Evolutionary conservation across 2,329 filamentous ascomycete genomes (phyloP), one percentile per base, ranked within the genome.

Genomic region (Colletotrichum chrysophilum): DNA sequence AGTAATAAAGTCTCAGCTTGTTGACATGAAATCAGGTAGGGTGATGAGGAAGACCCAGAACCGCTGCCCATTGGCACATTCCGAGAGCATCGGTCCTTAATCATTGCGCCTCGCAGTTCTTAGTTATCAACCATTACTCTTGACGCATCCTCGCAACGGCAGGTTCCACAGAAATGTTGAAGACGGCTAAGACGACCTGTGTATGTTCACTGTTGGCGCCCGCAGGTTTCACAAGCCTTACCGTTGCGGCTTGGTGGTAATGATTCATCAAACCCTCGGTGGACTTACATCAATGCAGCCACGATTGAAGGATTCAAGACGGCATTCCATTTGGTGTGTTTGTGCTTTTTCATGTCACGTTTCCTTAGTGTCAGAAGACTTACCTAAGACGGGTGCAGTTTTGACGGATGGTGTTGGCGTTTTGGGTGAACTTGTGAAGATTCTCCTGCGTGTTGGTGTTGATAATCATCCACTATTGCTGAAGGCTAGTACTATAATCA

Each of bases 381-480:
- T 9, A n/a, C n/a, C 1, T 10, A 43, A 43, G 38, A 2, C 1
- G 38, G 18, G 18, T n/a, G 38, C 16, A n/a, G 1, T 43, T 43
- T n/a, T 43, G 16, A n/a, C 38, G 3, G 18, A 43, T 43, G n/a
- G 1, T n/a, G 38, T 4, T 1, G 18, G 38, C 0, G 10, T 2
- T 0, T n/a, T n/a, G 8, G 3, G 9, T 43, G 38, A n/a, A n/a
- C 18, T 43, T 4, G 38, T 2, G 18, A 43, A 43, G 38, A 43
- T 6, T 3, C 9, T n/a, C 18, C 8, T 43, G 18, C 2, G 38
- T 12, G 9, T n/a, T 43, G n/a, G 3, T 9, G 38, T n/a, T 43
- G 18, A 4, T 4, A 12, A 43, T 10, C 9, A 38, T 18, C 1
- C 2, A 43, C 5, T 43, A 5, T n/a, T 2, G 18, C 18, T 12